Percentiles rank a stretch among this genome's conserved stretches.
Evolutionary conservation across 805 yeast species (phyloP).

Genomic region (Brettanomyces custersianus): DNA sequence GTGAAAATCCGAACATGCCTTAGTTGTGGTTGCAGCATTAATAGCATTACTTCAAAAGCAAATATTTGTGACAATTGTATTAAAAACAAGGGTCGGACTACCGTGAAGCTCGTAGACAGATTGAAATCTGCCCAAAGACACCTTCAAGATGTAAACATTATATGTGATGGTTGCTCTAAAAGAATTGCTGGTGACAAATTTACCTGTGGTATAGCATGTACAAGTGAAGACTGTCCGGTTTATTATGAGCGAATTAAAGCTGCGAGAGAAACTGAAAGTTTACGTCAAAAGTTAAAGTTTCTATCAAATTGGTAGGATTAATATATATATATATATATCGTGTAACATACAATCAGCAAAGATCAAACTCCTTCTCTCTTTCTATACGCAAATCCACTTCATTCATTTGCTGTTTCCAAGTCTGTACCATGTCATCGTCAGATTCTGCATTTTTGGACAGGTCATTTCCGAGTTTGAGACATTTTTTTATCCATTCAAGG

Average conservation of each 20-base stretch:
- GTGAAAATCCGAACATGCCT: constrained; percentile 22
- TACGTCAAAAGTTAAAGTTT: constrained; percentile 6
- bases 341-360: constrained; percentile 7
- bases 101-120: constrained; percentile 23
- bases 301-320: constrained; percentile 16
- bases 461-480: constrained; percentile 31
- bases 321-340: not conserved
- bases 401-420: too few relatives aligned
- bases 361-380: constrained; percentile 18
- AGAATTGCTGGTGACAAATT: constrained; percentile 8
- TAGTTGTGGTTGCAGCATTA: constrained; percentile 17
- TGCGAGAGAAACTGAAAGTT: constrained; percentile 16
- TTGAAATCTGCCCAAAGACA: constrained; percentile 20
- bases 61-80: constrained; percentile 28
- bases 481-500: constrained; percentile 28
- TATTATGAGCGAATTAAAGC: constrained; percentile 46
- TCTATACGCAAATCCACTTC: constrained; percentile 14
- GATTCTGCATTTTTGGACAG: constrained; percentile 30
- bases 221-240: constrained; percentile 56
- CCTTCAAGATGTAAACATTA: constrained; percentile 19
- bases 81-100: constrained; percentile 27
- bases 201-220: constrained; percentile 31
- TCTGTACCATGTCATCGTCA: too few relatives aligned
- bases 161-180: constrained; percentile 31
- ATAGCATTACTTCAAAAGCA: not conserved